Evolutionary conservation across 2,329 filamentous ascomycete species (phyloP), one percentile per base, ranked within the genome.

Genomic region (Scedosporium dehoogii): DNA sequence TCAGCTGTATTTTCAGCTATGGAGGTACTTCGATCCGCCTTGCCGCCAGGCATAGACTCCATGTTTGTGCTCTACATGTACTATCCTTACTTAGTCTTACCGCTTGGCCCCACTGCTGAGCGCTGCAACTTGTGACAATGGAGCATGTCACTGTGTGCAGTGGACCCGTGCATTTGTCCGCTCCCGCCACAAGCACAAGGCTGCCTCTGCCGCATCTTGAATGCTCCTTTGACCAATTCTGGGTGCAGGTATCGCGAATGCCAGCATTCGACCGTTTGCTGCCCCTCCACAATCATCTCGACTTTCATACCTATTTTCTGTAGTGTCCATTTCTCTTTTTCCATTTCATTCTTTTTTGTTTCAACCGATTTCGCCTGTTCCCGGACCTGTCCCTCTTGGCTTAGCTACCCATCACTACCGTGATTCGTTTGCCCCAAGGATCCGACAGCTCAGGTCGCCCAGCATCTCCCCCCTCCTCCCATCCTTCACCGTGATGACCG

Each of bases 401-500:
- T 38, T 38, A 7, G 44, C 7, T 48, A 48, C 44, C 44, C 44
- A 2, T 48, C 44, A 9, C 41, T 16, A 23, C 18, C 14, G 42
- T 38, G 44, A 51, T 29, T 18, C 59, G 44, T 60, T 56, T 16
- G 51, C 14, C 51, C 51, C 51, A 21, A 48, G 44, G 44, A 21
- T 16, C 44, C 44, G 4, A n/a, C 7, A 38, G n/a, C 58, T 59
- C 41, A 23, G 25, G 27, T 51, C 46, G 23, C 55, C 66, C 60
- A 63, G 64, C 59, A 60, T 56, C 44, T 27, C 46, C 63, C 60
- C 63, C 59, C 57, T 48, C 64, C 57, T 63, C 64, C 61, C 62
- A 64, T 64, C 53, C 61, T 56, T 44, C 63, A 55, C 27, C 53
- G 62, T 21, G 38, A 63, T 63, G 57, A 41, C 44, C 46, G 44